These are phyloP conservation scores for Fagus sylvatica DNA, from an alignment of 306 rosid genomes.

Conservation along the genomic window DNA sequence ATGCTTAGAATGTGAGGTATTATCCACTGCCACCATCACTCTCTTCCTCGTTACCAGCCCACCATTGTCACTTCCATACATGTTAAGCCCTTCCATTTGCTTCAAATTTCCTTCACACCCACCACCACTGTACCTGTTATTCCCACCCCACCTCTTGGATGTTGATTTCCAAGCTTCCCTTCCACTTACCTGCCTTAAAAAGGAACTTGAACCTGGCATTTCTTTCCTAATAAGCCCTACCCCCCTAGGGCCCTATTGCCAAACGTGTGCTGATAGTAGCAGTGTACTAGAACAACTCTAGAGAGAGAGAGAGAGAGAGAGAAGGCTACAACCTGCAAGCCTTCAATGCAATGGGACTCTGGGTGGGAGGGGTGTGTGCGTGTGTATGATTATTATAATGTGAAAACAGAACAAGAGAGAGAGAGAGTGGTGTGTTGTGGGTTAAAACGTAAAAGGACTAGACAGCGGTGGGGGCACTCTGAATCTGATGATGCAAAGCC, in stretches of 20 bases:
- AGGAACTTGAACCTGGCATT: constrained; percentile 59
- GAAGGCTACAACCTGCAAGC: neutral
- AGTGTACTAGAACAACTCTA: constrained; percentile 8
- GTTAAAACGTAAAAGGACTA: neutral
- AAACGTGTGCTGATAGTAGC: constrained; percentile 5
- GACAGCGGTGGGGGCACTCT: neutral
- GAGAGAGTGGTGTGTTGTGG: constrained; percentile 15
- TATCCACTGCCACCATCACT: constrained; percentile 92
- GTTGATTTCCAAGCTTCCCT: constrained; percentile 66
- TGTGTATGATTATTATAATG: constrained; percentile 13
- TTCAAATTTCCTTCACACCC: constrained; percentile 41
- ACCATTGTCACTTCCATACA: constrained; percentile 46
- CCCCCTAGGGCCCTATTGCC: neutral
- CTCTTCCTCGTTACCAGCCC: constrained; percentile 64
- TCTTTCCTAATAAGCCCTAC: neutral
- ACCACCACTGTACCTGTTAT: constrained; percentile 29
- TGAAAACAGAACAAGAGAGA: neutral
- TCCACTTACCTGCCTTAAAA: constrained; percentile 62
- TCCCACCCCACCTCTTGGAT: constrained; percentile 62
- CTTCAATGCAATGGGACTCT: constrained; percentile 21
- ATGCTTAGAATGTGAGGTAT: constrained; percentile 68
- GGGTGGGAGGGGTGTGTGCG: neutral
- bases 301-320: constrained; percentile 21
- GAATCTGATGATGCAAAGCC: constrained; percentile 26
- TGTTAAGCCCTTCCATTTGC: constrained; percentile 61